Evolutionary conservation across 176 grass and related monocot genomes (phyloP).

Genomic region (Aechmea fasciata): DNA sequence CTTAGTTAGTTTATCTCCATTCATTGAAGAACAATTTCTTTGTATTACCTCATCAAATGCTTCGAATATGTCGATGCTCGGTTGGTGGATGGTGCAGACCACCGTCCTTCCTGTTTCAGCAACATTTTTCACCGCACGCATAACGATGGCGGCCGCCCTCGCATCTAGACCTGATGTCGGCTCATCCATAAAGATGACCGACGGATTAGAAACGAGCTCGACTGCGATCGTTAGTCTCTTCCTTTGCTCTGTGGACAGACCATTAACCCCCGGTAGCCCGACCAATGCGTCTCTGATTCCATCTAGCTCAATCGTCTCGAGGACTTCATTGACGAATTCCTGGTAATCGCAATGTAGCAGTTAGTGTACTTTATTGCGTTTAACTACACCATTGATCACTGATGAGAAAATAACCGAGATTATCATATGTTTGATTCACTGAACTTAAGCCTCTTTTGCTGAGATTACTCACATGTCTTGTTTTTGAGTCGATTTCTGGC

Average conservation of each 20-base stretch:
- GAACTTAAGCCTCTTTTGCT: not conserved
- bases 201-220: constrained; percentile 75
- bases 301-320: constrained; percentile 74
- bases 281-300: constrained; percentile 57
- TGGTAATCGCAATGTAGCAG: constrained; percentile 11
- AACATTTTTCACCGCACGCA: constrained; percentile 65
- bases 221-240: constrained; percentile 63
- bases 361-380: not conserved
- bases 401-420: no score
- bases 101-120: constrained; percentile 67
- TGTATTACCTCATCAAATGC: constrained; percentile 63
- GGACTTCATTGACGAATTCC: constrained; percentile 68
- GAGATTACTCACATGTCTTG: constrained; percentile 37
- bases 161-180: constrained; percentile 69
- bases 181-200: constrained; percentile 75
- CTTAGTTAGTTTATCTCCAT: not conserved
- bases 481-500: constrained; percentile 40
- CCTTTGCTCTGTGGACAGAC: constrained; percentile 57
- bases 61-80: constrained; percentile 72
- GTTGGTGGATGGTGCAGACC: constrained; percentile 78
- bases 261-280: constrained; percentile 42
- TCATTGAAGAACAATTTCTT: not conserved
- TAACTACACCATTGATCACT: no score
- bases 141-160: constrained; percentile 57
- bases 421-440: no score